phyloP scores from a whole-genome alignment of 2,329 filamentous ascomycete genomes.

The Orbilia javanica region DNA sequence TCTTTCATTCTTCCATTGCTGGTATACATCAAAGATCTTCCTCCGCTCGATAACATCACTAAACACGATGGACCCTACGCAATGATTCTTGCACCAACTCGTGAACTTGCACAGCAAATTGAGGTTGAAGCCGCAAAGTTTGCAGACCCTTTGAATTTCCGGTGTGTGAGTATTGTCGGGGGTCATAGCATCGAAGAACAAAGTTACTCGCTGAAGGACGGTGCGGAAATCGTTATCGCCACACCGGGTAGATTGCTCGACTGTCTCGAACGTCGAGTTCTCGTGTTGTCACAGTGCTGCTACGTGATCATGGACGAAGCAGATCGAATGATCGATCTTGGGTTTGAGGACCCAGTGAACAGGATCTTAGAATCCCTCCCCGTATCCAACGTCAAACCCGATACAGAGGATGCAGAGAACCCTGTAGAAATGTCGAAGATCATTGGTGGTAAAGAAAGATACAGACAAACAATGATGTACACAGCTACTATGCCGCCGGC shows the following conservation, averaged over 20 bases:
- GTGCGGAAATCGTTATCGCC: conserved; percentile 98
- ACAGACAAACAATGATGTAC: conserved; percentile 99
- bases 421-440: conserved; percentile 84
- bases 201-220: conserved; percentile 84
- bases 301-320: conserved; percentile 96
- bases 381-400: conserved; percentile 92
- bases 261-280: conserved; percentile 90
- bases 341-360: conserved; percentile 97
- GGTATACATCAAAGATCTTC: conserved; percentile 92
- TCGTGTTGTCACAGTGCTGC: conserved; percentile 65
- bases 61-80: conserved; percentile 97
- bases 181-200: conserved; percentile 96
- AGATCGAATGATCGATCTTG: conserved; percentile 98
- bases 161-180: conserved; percentile 96
- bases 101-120: conserved; percentile 97
- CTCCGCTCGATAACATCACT: conserved; percentile 83
- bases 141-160: conserved; percentile 88
- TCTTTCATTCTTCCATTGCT: conserved; percentile 92
- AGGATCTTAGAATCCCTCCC: conserved; percentile 96
- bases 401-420: conserved; percentile 91
- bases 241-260: conserved; percentile 96
- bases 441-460: conserved; percentile 80
- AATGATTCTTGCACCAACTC: conserved; percentile 95
- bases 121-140: conserved; percentile 95
- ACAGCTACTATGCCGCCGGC: conserved; percentile 96